phyloP scores from a whole-genome alignment of 805 yeast species.

The Starmerella floricola region DNA sequence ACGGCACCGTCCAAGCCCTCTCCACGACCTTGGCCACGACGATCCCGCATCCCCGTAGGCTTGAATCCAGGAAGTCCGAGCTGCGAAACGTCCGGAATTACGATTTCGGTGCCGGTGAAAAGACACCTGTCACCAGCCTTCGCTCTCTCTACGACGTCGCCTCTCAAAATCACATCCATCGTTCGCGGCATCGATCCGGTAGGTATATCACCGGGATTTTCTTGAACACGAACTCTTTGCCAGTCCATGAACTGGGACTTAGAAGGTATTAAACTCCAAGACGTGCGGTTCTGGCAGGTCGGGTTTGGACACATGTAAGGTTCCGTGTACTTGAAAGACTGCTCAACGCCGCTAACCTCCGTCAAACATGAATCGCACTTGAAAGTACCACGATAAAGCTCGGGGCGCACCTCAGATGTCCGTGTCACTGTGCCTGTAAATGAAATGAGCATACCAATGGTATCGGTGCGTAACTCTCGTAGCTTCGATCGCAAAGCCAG shows the following conservation, averaged over 20 bases:
- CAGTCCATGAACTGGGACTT: constrained; percentile 87
- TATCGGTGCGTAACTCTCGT: constrained; percentile 81
- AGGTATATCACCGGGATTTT: constrained; percentile 91
- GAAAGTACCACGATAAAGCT: constrained; percentile 72
- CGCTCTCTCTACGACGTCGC: constrained; percentile 89
- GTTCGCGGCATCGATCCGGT: constrained; percentile 99
- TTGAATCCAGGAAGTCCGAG: constrained; percentile 91
- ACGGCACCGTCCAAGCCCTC: constrained; percentile 77
- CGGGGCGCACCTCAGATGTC: constrained; percentile 94
- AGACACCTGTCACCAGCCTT: constrained; percentile 94
- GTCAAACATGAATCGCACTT: constrained; percentile 83
- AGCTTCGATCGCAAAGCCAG: constrained; percentile 72
- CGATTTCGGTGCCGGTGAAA: constrained; percentile 90
- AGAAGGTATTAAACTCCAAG: constrained; percentile 72
- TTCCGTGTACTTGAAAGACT: constrained; percentile 83
- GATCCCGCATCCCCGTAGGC: constrained; percentile 66
- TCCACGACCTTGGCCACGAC: constrained; percentile 41
- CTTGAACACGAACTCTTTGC: constrained; percentile 93
- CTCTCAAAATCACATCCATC: constrained; percentile 79
- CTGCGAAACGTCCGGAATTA: constrained; percentile 87
- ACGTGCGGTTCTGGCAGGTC: constrained; percentile 71
- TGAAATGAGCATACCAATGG: constrained; percentile 70
- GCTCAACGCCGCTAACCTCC: constrained; percentile 78
- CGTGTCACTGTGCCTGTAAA: constrained; percentile 93
- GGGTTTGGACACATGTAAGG: constrained; percentile 87